Conservation (phyloP, 345 rosid species). For the Cochlearia excelsa region DNA sequence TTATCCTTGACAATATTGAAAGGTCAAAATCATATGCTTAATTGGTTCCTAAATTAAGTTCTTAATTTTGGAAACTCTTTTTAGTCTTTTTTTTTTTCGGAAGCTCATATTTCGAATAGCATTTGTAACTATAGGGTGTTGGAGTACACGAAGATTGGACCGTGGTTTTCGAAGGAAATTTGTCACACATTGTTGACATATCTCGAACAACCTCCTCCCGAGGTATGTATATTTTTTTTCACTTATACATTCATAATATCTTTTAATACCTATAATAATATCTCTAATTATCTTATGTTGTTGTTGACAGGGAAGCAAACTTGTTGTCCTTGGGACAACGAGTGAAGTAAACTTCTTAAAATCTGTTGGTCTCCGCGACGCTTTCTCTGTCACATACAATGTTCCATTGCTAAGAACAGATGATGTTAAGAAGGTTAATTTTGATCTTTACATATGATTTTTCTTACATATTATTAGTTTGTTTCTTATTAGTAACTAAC, state of each 20-base stretch:
- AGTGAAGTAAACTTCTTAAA: slow-evolving; percentile 71
- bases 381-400: no score
- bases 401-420: no score
- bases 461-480: no score
- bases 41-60: not conserved
- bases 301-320: slow-evolving; percentile 64
- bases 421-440: no score
- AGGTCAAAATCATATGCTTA: slow-evolving; percentile 37
- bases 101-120: no score
- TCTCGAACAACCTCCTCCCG: slow-evolving; percentile 71
- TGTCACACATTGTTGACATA: slow-evolving; percentile 67
- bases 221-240: no score
- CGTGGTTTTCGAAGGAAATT: slow-evolving; percentile 73
- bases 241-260: no score
- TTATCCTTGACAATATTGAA: slow-evolving; percentile 85
- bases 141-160: slow-evolving; percentile 83
- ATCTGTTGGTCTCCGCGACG: slow-evolving; percentile 47
- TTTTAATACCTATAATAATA: no score
- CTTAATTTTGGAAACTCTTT: slow-evolving; percentile 15
- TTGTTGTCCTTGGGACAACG: slow-evolving; percentile 77
- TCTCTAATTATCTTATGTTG: not conserved
- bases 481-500: no score
- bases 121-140: slow-evolving; percentile 59
- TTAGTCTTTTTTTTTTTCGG: no score
- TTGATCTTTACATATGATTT: no score